These are phyloP conservation scores for Aspergillus texensis DNA, from an alignment of 2,329 filamentous ascomycete genomes.

Conservation along the genomic window DNA sequence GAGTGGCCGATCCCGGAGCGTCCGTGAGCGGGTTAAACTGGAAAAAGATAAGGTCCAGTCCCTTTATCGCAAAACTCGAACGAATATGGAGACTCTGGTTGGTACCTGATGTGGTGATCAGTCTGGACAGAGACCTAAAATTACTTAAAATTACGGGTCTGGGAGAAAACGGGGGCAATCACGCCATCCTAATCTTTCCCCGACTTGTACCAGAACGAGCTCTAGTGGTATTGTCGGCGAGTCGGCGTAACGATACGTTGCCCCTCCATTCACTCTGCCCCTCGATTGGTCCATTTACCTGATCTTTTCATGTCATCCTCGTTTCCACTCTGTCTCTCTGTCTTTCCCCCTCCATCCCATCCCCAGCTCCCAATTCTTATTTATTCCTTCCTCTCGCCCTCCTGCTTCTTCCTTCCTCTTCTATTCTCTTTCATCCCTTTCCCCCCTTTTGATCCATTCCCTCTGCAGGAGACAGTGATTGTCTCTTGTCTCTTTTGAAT, in stretches of 20 bases:
- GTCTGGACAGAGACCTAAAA: neutral
- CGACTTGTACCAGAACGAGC: neutral
- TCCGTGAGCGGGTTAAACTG: neutral
- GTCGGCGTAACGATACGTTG: neutral
- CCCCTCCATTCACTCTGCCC: neutral
- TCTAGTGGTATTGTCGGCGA: neutral
- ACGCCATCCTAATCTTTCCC: constrained; percentile 8
- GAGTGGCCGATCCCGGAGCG: constrained; percentile 7
- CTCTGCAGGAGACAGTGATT: constrained; percentile 27
- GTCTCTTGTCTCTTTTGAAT: constrained; percentile 25
- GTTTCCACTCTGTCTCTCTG: neutral
- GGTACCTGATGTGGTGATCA: neutral
- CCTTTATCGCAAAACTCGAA: neutral
- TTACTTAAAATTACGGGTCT: constrained; percentile 3
- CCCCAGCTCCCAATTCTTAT: constrained; percentile 8
- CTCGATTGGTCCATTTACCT: constrained; percentile 2
- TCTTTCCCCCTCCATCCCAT: constrained; percentile 14
- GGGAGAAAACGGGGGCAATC: constrained; percentile 1
- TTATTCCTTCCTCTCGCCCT: constrained; percentile 12
- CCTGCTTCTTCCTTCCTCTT: constrained; percentile 11
- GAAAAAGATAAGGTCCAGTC: neutral
- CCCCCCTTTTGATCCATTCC: constrained; percentile 12
- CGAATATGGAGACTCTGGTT: neutral
- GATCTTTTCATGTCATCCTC: constrained; percentile 7
- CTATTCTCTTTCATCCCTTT: constrained; percentile 22